phyloP scores from a whole-genome alignment of 257 asterid species.

The Ajuga chamaepitys region DNA sequence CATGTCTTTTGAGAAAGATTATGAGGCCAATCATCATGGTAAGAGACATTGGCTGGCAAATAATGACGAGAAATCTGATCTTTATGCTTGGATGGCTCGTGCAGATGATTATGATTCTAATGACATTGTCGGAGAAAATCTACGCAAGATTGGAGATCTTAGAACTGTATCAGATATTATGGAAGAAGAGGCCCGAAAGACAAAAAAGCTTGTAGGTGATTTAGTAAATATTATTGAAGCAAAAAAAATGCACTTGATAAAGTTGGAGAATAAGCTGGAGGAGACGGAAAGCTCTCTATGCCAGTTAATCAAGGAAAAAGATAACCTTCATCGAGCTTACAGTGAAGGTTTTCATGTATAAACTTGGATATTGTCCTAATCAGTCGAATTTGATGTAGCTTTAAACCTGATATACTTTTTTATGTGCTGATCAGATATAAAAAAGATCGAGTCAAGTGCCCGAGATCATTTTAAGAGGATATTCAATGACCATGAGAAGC shows the following conservation, averaged over 20 bases:
- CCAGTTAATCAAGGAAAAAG: conserved; percentile 54
- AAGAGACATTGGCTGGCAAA: conserved; percentile 53
- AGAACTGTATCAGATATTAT: conserved; percentile 65
- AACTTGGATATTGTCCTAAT: background rate
- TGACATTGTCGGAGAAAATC: conserved; percentile 60
- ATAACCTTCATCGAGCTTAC: conserved; percentile 59
- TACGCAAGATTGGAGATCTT: conserved; percentile 78
- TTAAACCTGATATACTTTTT: conserved; percentile 18
- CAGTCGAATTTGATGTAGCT: conserved; percentile 1
- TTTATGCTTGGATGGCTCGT: conserved; percentile 90
- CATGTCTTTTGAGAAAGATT: conserved; percentile 68
- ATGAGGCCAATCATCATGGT: conserved; percentile 63
- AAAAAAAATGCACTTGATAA: conserved; percentile 57
- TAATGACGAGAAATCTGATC: conserved; percentile 31
- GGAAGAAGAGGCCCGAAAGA: conserved; percentile 75
- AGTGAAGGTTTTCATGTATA: conserved; percentile 54
- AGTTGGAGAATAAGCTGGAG: conserved; percentile 54
- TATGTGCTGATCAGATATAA: conserved; percentile 48
- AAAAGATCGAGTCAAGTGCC: conserved; percentile 69
- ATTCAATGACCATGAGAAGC: conserved; percentile 68
- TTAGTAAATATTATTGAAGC: conserved; percentile 62
- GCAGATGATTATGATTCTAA: conserved; percentile 63
- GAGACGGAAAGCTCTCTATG: conserved; percentile 61
- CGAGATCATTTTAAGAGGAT: conserved; percentile 75
- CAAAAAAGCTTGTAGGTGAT: conserved; percentile 55